These are phyloP conservation scores for Pilasporangium apinafurcum DNA, from an alignment of 352 stramenopile genomes.

Conservation along the genomic window DNA sequence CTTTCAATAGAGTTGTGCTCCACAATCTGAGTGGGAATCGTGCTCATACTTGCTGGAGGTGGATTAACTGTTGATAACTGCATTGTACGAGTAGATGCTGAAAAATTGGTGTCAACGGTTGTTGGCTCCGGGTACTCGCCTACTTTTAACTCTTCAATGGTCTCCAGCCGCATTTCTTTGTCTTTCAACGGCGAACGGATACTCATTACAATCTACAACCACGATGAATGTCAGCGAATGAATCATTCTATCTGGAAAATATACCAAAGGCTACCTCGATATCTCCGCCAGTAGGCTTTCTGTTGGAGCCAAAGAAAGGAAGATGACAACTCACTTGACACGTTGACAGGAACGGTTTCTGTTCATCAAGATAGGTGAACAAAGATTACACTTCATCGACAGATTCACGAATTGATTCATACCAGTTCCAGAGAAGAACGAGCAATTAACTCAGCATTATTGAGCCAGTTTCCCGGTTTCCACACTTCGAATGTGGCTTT, in stretches of 20 bases:
- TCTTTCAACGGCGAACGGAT: slow-evolving; percentile 53
- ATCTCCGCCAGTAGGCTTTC: slow-evolving; percentile 56
- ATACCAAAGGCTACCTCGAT: slow-evolving; percentile 71
- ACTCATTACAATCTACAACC: slow-evolving; percentile 42
- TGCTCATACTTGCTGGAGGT: no score
- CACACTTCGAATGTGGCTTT: slow-evolving; percentile 78
- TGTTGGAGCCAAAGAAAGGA: slow-evolving; percentile 61
- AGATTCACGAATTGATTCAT: slow-evolving; percentile 4
- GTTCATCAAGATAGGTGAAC: neutral
- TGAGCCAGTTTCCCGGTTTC: slow-evolving; percentile 48
- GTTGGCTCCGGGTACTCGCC: slow-evolving; percentile 41
- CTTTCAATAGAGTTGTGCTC: no score
- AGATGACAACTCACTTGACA: slow-evolving; percentile 46
- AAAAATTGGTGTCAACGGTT: no score
- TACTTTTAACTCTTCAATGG: slow-evolving; percentile 41
- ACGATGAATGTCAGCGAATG: neutral
- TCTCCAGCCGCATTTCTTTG: slow-evolving; percentile 40
- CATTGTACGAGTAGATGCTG: no score
- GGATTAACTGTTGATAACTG: no score
- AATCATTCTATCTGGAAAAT: no score
- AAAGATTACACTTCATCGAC: neutral
- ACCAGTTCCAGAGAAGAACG: slow-evolving; percentile 65
- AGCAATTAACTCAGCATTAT: slow-evolving; percentile 59
- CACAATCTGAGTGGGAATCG: no score
- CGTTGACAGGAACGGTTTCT: slow-evolving; percentile 42